Percentiles rank a stretch among this genome's conserved stretches.
These are phyloP conservation scores for Rhododendron williamsianum DNA, from an alignment of 148 eudicot species.

Conservation along the genomic window DNA sequence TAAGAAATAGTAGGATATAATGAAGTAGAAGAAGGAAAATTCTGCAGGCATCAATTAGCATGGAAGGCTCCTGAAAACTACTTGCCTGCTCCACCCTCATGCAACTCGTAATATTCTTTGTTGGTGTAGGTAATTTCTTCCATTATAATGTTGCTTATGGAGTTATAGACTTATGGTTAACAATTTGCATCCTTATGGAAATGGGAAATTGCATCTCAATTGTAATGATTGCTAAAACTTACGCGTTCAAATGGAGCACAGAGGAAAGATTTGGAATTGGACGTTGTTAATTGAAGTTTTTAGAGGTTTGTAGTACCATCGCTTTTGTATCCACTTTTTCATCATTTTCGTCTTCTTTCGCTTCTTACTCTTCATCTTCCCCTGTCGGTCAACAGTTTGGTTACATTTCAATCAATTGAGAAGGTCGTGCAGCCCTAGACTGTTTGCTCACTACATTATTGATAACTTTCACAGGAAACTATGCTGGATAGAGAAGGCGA, in stretches of 20 bases:
- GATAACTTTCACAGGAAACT: neutral
- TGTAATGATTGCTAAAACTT: neutral
- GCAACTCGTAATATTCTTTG: neutral
- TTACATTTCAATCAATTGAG: neutral
- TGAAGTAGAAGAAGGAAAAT: neutral
- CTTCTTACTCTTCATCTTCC: neutral
- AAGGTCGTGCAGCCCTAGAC: neutral
- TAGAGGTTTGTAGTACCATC: neutral
- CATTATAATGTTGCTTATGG: neutral
- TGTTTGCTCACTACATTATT: neutral
- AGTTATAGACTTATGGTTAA: neutral
- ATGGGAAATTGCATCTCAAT: neutral
- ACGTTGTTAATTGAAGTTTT: neutral
- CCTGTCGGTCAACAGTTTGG: neutral
- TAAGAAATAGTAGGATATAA: neutral
- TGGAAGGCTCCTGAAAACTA: neutral
- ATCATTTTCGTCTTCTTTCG: neutral
- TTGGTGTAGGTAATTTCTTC: neutral
- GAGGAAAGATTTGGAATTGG: neutral
- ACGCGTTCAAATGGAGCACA: neutral
- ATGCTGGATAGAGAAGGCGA: neutral
- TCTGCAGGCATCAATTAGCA: neutral
- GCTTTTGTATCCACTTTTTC: neutral
- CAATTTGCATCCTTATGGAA: neutral
- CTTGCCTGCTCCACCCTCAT: neutral